Base-by-base conservation (phyloP, 1,139 yeast species). In the Hyphopichia wangnamkhiaoensis region DNA sequence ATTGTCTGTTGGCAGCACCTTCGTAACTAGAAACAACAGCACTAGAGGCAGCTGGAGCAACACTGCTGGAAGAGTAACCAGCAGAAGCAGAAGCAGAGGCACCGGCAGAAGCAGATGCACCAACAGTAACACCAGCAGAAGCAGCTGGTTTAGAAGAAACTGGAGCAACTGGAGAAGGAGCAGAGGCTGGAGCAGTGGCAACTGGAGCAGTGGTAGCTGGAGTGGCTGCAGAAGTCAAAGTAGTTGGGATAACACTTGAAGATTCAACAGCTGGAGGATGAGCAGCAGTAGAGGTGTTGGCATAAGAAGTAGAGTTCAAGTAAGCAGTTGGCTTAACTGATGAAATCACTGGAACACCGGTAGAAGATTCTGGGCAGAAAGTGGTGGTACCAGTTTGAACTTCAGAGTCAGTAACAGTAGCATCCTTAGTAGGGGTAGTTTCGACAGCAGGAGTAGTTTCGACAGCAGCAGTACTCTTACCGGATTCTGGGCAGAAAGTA, bases 91-190 rank as follows among this genome's bases (percentile, higher is more conserved):
- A 24, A 16, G 20, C 35, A 24, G 14, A 24, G 12, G 35, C 16
- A 12, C 14, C 14, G 12, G 29, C 13, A 25, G 18, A 23, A 15
- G 20, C 23, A 8, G 31, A 16, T 8, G 19, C 8, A 13, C 10
- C 18, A 12, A 15, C 38, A 9, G 35, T n/a, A 19, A 14, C 16
- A 16, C 30, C 17, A 15, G 36, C 8, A 9, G 41, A 39, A 27
- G 43, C 33, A n/a, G 46, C 18, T 49, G 50, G n/a, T 31, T 32
- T 24, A 31, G 27, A 17, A 18, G 35, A 13, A 33, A 30, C 20
- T 81, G 37, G 72, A 71, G 21, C 33, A 13, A 20, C 30, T 35
- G 43, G 32, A 23, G 39, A 59, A 54, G 34, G 60, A n/a, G 44
- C 26, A 21, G 43, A 18, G 5, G 37, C 30, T 24, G 15, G 29